Conservation (phyloP, 179 eudicot genomes). For the Camellia oleifera region DNA sequence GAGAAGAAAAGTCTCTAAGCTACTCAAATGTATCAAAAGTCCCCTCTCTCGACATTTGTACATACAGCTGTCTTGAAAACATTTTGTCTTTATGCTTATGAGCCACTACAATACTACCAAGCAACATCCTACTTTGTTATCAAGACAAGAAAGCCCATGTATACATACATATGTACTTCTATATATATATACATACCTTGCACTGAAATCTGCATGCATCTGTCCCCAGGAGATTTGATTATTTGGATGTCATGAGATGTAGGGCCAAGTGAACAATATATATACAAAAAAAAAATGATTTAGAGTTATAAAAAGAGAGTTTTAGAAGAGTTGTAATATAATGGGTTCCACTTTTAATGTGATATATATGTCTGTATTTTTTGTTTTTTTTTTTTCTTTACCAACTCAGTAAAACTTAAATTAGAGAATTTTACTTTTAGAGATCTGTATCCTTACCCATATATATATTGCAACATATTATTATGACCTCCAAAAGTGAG, state of each 20-base stretch:
- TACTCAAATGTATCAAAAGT: slow-evolving; percentile 15
- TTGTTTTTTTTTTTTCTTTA: too few species aligned
- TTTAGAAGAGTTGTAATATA: too few species aligned
- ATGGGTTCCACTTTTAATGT: too few species aligned
- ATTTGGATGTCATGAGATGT: neutral
- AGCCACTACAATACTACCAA: slow-evolving; percentile 12
- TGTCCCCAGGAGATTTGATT: neutral
- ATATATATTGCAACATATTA: too few species aligned
- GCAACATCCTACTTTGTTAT: slow-evolving; percentile 21
- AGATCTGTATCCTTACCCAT: too few species aligned
- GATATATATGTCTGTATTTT: too few species aligned
- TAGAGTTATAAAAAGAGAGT: too few species aligned
- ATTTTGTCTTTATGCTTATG: slow-evolving; percentile 10
- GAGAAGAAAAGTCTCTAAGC: slow-evolving; percentile 22
- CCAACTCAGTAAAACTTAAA: too few species aligned
- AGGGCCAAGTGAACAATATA: neutral
- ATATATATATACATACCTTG: neutral
- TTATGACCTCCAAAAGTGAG: neutral
- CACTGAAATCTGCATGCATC: neutral
- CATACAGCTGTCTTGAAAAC: slow-evolving; percentile 19
- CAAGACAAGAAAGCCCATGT: slow-evolving; percentile 25
- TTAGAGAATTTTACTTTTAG: too few species aligned
- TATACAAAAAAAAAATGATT: too few species aligned
- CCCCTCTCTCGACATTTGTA: neutral
- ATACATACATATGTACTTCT: neutral